Base-by-base conservation (phyloP, 2,329 filamentous ascomycete genomes). In the Trichoderma arundinaceum region DNA sequence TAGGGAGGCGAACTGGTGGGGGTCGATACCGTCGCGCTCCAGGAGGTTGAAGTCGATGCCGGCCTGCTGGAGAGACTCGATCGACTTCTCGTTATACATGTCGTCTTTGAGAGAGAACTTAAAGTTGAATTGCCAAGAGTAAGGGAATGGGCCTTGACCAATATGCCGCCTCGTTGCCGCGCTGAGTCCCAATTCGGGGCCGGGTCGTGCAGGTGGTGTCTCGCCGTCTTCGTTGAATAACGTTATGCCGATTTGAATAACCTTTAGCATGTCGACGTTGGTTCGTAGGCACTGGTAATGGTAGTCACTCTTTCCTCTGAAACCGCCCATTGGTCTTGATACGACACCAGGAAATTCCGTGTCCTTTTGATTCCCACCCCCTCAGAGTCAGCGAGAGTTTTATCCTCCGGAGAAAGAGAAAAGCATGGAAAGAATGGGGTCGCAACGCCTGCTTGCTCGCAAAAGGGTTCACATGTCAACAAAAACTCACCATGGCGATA, bases 61-160 rank as follows among this genome's bases (percentile, higher is more conserved):
- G 1, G 92, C 92, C 73, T 92, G 90, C 71, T 92, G 90, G 19
- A 98, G 85, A 72, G 96, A 92, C 70, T 95, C 91, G 71, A 97
- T 97, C 15, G 93, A 97, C 66, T 93, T 91, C 75, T 97, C 91
- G 69, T 96, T 95, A 80, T 96, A 98, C 95, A 99, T 99, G 79
- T 99, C 95, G 44, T 94, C 88, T 71, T 95, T 91, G 9, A 97
- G 84, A 1, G 92, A 95, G 78, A 98, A 99, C 72, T 94, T 90
- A 80, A 99, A 99, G 83, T 99, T 98, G 84, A 99, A 99, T 72
- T 97, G 94, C 95, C 95, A 99, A 17, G 94, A 96, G 75, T 91
- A 96, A 15, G 92, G 94, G 66, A 92, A 88, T 56, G 86, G 84
- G 17, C 76, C 78, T 67, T 78, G 82, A 57, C 70, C 76, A 19